A percentile compares a stretch with the other conserved stretches of the same genome.
phyloP scores from a whole-genome alignment of 306 rosid species.

The Carpinus viminea region DNA sequence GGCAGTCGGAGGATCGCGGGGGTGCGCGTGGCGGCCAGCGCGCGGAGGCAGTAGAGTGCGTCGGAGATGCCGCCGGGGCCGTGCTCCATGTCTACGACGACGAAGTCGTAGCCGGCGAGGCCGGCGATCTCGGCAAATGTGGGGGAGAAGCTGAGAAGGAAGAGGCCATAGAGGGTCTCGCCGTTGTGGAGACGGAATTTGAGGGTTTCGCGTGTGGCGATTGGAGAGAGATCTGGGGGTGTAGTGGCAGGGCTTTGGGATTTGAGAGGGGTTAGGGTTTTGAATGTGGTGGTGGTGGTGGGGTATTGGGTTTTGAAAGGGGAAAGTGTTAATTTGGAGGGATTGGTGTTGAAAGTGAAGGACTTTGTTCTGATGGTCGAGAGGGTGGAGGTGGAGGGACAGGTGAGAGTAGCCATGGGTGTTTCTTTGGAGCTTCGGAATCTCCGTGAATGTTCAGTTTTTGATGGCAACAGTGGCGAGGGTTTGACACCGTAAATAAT shows the following conservation, averaged over 20 bases:
- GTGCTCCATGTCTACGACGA: constrained; percentile 85
- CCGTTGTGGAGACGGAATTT: constrained; percentile 68
- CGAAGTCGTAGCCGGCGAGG: constrained; percentile 75
- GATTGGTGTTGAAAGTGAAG: neutral
- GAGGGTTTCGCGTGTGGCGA: constrained; percentile 35
- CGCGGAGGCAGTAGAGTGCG: constrained; percentile 64
- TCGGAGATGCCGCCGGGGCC: constrained; percentile 68
- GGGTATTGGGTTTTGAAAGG: too few relatives aligned
- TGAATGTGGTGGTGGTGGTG: neutral
- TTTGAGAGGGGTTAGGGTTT: constrained; percentile 7
- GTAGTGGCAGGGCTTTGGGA: constrained; percentile 24
- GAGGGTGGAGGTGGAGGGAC: constrained; percentile 5
- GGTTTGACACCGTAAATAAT: too few relatives aligned
- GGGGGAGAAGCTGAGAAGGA: constrained; percentile 79
- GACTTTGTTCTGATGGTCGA: neutral
- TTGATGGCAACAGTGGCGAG: too few relatives aligned
- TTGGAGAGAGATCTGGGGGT: neutral
- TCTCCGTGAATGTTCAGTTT: too few relatives aligned
- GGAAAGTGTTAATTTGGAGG: too few relatives aligned
- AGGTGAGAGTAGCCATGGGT: too few relatives aligned
- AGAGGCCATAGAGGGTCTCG: constrained; percentile 72
- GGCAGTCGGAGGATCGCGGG: constrained; percentile 74
- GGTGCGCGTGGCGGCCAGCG: constrained; percentile 68
- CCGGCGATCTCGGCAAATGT: constrained; percentile 80
- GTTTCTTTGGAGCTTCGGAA: too few relatives aligned